A percentile compares a stretch with the other conserved stretches of the same genome.
These are phyloP conservation scores for Paraconiothyrium brasiliense DNA, from an alignment of 2,329 filamentous ascomycete species.

Conservation along the genomic window DNA sequence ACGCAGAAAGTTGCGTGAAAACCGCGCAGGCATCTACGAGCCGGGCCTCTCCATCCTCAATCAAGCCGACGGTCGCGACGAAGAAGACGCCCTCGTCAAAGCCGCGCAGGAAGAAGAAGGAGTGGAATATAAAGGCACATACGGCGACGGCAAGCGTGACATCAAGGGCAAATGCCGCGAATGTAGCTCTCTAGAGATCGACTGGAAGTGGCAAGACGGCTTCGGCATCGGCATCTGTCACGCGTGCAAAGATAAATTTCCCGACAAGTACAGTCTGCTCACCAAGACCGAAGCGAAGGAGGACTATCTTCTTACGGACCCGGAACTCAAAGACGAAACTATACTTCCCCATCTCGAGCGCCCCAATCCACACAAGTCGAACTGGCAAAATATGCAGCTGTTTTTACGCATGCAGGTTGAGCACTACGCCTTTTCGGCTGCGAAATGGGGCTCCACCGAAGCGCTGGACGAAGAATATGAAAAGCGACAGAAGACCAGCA, in stretches of 20 bases:
- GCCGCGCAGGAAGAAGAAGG: slow-evolving; percentile 50
- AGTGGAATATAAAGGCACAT: slow-evolving; percentile 44
- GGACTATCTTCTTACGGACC: slow-evolving; percentile 94
- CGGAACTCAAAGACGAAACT: slow-evolving; percentile 88
- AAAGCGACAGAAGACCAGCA: slow-evolving; percentile 79
- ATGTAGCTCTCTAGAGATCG: slow-evolving; percentile 85
- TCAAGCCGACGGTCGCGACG: slow-evolving; percentile 55
- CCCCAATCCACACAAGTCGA: slow-evolving; percentile 93
- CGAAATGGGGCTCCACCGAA: slow-evolving; percentile 90
- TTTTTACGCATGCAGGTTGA: slow-evolving; percentile 95
- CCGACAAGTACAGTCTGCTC: slow-evolving; percentile 92
- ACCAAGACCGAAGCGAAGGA: slow-evolving; percentile 97
- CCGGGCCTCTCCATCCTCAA: slow-evolving; percentile 80
- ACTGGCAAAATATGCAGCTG: slow-evolving; percentile 99
- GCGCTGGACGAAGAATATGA: slow-evolving; percentile 90
- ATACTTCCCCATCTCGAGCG: slow-evolving; percentile 86
- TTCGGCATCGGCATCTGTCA: slow-evolving; percentile 80
- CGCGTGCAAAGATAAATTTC: slow-evolving; percentile 85
- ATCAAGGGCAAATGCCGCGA: slow-evolving; percentile 80
- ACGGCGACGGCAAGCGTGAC: slow-evolving; percentile 45
- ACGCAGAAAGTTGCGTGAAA: slow-evolving; percentile 74
- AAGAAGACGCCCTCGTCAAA: slow-evolving; percentile 37
- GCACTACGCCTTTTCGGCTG: slow-evolving; percentile 81
- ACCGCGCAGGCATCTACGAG: slow-evolving; percentile 85
- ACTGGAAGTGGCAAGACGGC: slow-evolving; percentile 92